Base-by-base conservation (phyloP, 2,329 filamentous ascomycete species). In the Exophiala sideris region DNA sequence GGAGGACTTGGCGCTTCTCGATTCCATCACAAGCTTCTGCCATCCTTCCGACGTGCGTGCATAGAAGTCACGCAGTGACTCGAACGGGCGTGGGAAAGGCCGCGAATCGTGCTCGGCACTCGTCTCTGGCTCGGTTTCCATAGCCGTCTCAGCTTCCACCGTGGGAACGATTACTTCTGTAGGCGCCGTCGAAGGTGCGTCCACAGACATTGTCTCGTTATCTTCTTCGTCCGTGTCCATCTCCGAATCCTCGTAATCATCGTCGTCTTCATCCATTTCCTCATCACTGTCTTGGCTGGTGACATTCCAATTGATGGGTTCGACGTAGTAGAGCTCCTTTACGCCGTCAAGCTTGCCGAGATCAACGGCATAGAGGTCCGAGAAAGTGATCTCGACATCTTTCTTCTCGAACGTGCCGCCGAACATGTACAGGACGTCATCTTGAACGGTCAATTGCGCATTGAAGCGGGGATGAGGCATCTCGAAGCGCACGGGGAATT, bases 361-460 rank as follows among this genome's bases (percentile, higher is more conserved):
- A 66, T 99, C 91, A 56, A 97, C 85, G 2, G 90, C 86, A 72
- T 95, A 95, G 71, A 99, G 78, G 65, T 99, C 94, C 64, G 96
- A 91, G 70, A 97, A 96, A 0, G 91, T 97, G 66, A 88, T 96
- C 70, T 99, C 94, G 18, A 89, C 82, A 65, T 99, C 94, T 14
- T 89, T 92, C 68, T 95, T 94, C 68, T 99, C 94, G 65, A 88
- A 96, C 0, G 92, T 99, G 14, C 94, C 94, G 29, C 94, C 91
- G 66, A 95, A 97, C 50, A 97, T 89, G 72, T 92, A 99, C 1
- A 97, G 79, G 7, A 89, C 84, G 68, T 99, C 94, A 61, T 91
- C 89, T 71, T 97, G 91, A 0, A 97, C 89, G 0, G 92, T 84
- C 36, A 97, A 75, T 62, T 94, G 88, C 1, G 91, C 86, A 64